Conservation (phyloP, 768 basidiomycete genomes). For the Lactarius trivialis region DNA sequence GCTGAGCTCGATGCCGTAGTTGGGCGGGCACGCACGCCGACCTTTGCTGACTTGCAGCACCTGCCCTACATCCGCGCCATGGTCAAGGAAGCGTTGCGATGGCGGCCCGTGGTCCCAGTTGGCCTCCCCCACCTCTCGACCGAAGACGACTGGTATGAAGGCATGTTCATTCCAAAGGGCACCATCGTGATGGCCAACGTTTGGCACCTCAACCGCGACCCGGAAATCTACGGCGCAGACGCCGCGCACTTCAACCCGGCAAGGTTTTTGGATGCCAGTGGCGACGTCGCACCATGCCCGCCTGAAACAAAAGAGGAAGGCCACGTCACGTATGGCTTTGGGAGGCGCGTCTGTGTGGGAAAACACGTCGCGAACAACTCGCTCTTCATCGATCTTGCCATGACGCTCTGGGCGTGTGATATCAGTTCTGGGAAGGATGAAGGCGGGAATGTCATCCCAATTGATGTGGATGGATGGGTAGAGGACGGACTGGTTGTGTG, state of each 20-base stretch:
- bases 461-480: background rate
- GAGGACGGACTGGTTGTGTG: background rate
- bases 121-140: slow-evolving; percentile 22
- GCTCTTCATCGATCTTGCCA: slow-evolving; percentile 30
- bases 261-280: slow-evolving; percentile 25
- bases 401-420: slow-evolving; percentile 26
- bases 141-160: slow-evolving; percentile 28
- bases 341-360: slow-evolving; percentile 20
- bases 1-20: slow-evolving; percentile 12
- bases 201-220: slow-evolving; percentile 26
- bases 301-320: slow-evolving; percentile 28
- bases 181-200: slow-evolving; percentile 30
- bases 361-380: slow-evolving; percentile 24
- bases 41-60: slow-evolving; percentile 11
- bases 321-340: slow-evolving; percentile 27
- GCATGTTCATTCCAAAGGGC: slow-evolving; percentile 31
- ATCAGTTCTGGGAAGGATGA: slow-evolving; percentile 10
- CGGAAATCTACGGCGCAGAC: slow-evolving; percentile 25
- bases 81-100: slow-evolving; percentile 18
- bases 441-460: background rate
- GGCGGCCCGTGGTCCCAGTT: background rate
- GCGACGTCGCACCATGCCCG: slow-evolving; percentile 15
- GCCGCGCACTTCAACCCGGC: slow-evolving; percentile 24
- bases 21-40: slow-evolving; percentile 8
- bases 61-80: slow-evolving; percentile 20